Evolutionary conservation across 371 early-diverging fungal genomes (phyloP).

Genomic region (Phascolomyces articulosus): DNA sequence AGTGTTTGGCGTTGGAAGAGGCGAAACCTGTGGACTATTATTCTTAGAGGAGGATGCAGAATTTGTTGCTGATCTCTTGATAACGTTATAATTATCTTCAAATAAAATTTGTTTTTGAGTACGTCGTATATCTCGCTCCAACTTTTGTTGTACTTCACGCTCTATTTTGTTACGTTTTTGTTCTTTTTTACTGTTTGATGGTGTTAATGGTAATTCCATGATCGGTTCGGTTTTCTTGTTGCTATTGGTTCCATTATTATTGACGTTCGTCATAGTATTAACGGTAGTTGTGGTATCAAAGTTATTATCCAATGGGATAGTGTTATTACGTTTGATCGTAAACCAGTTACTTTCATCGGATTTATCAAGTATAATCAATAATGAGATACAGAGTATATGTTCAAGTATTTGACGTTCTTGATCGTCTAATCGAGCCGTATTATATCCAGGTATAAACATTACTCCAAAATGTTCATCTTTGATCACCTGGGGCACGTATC

Average conservation of each 20-base stretch:
- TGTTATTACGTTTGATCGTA: conserved; percentile 3
- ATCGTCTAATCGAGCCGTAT: conserved; percentile 30
- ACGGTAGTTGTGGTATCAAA: too few relatives aligned
- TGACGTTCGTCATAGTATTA: too few relatives aligned
- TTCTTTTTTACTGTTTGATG: conserved; percentile 20
- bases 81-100: conserved; percentile 8
- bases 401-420: conserved; percentile 29
- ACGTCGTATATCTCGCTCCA: conserved; percentile 41
- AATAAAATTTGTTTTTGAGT: conserved; percentile 36
- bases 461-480: conserved; percentile 53
- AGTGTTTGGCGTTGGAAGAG: conserved; percentile 21
- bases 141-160: conserved; percentile 32
- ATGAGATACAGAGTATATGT: conserved; percentile 29
- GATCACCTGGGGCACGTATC: conserved; percentile 41
- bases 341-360: conserved; percentile 35
- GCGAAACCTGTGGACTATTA: conserved; percentile 19
- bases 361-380: conserved; percentile 49
- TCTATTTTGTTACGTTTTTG: conserved; percentile 33
- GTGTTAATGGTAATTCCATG: background rate
- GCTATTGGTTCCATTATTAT: background rate
- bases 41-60: conserved; percentile 5
- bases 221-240: background rate
- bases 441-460: conserved; percentile 40
- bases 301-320: too few relatives aligned
- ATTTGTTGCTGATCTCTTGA: background rate